These are phyloP conservation scores for Paracoccidioides brasiliensis DNA, from an alignment of 2,329 filamentous ascomycete genomes.

Conservation along the genomic window DNA sequence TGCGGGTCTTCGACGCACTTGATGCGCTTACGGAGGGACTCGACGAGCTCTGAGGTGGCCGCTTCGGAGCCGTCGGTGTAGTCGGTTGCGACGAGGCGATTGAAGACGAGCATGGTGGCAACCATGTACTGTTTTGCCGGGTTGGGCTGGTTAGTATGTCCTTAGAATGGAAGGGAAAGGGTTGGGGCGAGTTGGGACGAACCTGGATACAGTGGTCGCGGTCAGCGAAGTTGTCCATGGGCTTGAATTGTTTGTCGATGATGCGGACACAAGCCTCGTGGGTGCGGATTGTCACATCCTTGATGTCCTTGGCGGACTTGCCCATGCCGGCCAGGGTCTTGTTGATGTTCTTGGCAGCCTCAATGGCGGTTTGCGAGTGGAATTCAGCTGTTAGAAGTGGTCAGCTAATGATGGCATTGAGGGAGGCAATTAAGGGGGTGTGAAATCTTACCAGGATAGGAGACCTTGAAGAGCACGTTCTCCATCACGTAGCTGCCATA, in stretches of 20 bases:
- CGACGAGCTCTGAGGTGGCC: conserved; percentile 76
- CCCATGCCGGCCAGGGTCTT: conserved; percentile 68
- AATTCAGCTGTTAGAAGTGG: conserved; percentile 55
- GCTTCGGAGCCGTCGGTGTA: conserved; percentile 90
- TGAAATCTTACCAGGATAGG: conserved; percentile 63
- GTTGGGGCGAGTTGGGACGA: conserved; percentile 9
- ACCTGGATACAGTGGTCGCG: conserved; percentile 96
- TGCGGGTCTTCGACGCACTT: conserved; percentile 90
- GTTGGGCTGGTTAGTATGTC: conserved; percentile 12
- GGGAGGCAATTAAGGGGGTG: too few relatives aligned
- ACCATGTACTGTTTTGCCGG: conserved; percentile 63
- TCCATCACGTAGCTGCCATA: conserved; percentile 99
- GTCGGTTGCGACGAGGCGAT: conserved; percentile 83
- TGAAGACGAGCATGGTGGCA: conserved; percentile 87
- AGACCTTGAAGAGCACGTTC: conserved; percentile 99
- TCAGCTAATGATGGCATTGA: conserved; percentile 13
- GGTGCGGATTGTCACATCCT: conserved; percentile 82
- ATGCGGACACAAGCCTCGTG: conserved; percentile 98
- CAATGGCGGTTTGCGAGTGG: conserved; percentile 96
- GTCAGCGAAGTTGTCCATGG: conserved; percentile 99
- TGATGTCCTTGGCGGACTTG: conserved; percentile 89
- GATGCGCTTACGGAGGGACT: conserved; percentile 86
- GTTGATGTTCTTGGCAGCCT: conserved; percentile 82
- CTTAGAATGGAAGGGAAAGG: background rate
- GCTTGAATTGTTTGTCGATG: conserved; percentile 99